A percentile compares a stretch with the other conserved stretches of the same genome.
These are phyloP conservation scores for Pugionium dolabratum DNA, from an alignment of 345 rosid genomes.

Conservation along the genomic window DNA sequence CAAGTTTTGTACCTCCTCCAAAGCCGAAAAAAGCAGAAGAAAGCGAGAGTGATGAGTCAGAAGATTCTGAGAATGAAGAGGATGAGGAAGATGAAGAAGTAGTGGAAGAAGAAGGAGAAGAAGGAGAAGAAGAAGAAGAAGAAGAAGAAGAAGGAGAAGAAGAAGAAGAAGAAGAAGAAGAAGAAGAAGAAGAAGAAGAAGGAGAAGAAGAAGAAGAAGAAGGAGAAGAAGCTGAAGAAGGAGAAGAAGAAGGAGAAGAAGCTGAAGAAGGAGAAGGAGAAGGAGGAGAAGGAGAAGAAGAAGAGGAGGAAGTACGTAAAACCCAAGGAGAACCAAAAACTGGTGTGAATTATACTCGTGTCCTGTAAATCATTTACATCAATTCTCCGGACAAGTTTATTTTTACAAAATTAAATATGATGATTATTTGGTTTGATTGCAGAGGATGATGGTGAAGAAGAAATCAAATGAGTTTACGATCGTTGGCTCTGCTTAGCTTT, in stretches of 20 bases:
- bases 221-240: neutral
- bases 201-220: conserved; percentile 31
- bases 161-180: conserved; percentile 38
- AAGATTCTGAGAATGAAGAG: conserved; percentile 43
- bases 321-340: conserved; percentile 24
- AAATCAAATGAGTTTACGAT: conserved; percentile 9
- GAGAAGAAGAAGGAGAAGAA: conserved; percentile 37
- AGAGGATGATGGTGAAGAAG: conserved; percentile 27
- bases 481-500: conserved; percentile 7
- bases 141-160: conserved; percentile 37
- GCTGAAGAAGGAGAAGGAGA: conserved; percentile 21
- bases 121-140: conserved; percentile 15
- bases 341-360: conserved; percentile 1
- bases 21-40: conserved; percentile 63
- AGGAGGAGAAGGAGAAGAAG: conserved; percentile 19
- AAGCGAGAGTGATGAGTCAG: conserved; percentile 51
- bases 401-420: neutral
- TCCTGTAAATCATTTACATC: neutral
- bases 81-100: conserved; percentile 41
- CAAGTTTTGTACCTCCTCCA: conserved; percentile 65
- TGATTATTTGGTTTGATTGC: conserved; percentile 12
- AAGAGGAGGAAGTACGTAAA: conserved; percentile 23
- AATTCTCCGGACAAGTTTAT: too few species aligned
- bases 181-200: neutral
- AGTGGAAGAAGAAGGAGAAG: conserved; percentile 32